Base-by-base conservation (phyloP, 768 basidiomycete species). In the Pilatotrama ljubarskyi region DNA sequence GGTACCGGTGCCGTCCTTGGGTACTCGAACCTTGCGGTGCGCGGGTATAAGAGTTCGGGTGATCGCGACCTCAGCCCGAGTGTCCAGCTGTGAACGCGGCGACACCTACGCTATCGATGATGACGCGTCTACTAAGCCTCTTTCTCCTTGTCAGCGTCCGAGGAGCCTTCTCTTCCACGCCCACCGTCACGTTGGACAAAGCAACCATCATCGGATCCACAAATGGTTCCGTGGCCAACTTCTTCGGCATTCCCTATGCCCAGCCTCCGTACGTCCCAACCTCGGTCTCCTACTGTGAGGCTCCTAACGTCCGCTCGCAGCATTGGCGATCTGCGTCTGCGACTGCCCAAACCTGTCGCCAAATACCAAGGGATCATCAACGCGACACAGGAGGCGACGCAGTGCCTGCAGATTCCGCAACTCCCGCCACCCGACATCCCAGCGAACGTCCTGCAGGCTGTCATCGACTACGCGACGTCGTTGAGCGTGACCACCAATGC, bases 351-450 rank as follows among this genome's bases (percentile, higher is more conserved):
- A 13, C 32, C 66, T 2, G 72, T 72, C 6, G 59, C 58, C 5
- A 35, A 65, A 0, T 70, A 77, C 55, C 62, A 53, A 1, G 75
- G 75, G 2, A 60, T 72, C 0, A 68, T 69, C 15, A 64, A 74
- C 25, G 79, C 77, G 7, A 72, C 69, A 0, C 41, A 49, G 1
- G 76, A 70, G 41, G 77, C 77, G 13, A 58, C 73, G 25, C 71
- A 77, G 7, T 81, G 79, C 51, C 72, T 72, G 14, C 78, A 81
- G 56, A 76, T 74, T 41, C 26, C 29, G 1, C 47, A 9, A 32
- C 22, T 7, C 13, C 59, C 17, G 38, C 67, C 11, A 32, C 58
- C 1, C 63, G 52, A 2, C 35, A 64, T 44, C 14, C 62, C 75
- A 8, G 66, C 64, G 26, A 60, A 48, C 5, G 46, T 67, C 8